Conservation (phyloP, 805 yeast species). For the Saturnispora sekii region DNA sequence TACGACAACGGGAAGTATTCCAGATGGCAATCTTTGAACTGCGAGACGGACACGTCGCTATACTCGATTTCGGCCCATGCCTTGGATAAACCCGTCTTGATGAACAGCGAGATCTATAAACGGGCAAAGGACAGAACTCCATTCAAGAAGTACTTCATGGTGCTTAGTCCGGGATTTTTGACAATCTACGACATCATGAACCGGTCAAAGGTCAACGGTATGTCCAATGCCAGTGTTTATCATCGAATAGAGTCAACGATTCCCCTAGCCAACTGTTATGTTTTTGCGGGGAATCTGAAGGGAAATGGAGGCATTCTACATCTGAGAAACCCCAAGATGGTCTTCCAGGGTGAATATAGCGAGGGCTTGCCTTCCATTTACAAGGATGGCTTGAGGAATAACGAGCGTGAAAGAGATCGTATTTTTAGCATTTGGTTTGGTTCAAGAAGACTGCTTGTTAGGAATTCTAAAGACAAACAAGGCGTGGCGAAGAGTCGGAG, state of each 20-base stretch:
- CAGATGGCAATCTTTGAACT: constrained; percentile 48
- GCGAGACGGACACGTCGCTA: constrained; percentile 40
- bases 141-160: constrained; percentile 51
- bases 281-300: constrained; percentile 43
- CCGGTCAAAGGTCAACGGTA: constrained; percentile 35
- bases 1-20: constrained; percentile 11
- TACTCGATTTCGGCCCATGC: constrained; percentile 51
- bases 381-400: constrained; percentile 74
- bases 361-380: constrained; percentile 62
- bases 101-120: constrained; percentile 58
- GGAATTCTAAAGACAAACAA: constrained; percentile 13
- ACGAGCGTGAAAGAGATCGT: constrained; percentile 65
- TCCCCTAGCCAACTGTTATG: constrained; percentile 58
- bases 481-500: background rate
- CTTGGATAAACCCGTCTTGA: constrained; percentile 47
- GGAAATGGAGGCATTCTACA: constrained; percentile 22
- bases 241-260: constrained; percentile 48
- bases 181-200: constrained; percentile 43
- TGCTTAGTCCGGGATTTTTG: constrained; percentile 63
- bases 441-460: constrained; percentile 38
- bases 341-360: constrained; percentile 31
- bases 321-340: background rate
- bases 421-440: constrained; percentile 86
- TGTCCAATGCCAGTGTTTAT: constrained; percentile 36
- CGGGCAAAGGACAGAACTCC: constrained; percentile 61